Base-by-base conservation (phyloP, 768 basidiomycete species). In the Lyophyllum atratum region DNA sequence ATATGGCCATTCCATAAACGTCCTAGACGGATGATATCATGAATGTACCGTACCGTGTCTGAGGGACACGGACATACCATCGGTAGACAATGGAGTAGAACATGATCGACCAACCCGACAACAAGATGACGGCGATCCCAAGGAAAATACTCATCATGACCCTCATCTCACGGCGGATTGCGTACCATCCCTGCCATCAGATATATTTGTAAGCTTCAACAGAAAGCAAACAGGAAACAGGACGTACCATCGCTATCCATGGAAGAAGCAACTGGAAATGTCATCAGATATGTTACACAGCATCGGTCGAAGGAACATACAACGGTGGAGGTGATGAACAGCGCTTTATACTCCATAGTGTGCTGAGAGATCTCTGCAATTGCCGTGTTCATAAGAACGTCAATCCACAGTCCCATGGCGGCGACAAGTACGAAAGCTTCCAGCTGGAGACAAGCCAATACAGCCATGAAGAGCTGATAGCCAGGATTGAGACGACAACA, bases 341-440 rank as follows among this genome's bases (percentile, higher is more conserved):
- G 49, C 0, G 69, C 82, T 52, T 78, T 61, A 59, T 85, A 85
- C 2, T 77, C 39, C 0, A 28, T 12, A 0, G 73, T 77, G 49
- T 81, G 78, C 2, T 50, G 52, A 0, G 81, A 80, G 9, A 85
- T 74, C 0, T 59, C 29, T 2, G 64, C 68, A 44, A 87, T 77
- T 14, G 75, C 68, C 6, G 82, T 80, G 50, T 78, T 76, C 29
- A 77, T 56, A 25, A 87, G 73, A 49, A 83, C 74, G 63, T 84
- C 80, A 31, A 81, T 68, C 85, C 85, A 87, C 7, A 86, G 76
- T 29, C 76, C 77, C 67, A 80, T 79, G 6, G 78, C 76, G 1
- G 78, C 73, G 5, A 81, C 61, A 19, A 85, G 72, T 45, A 82
- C 73, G 66, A 84, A 86, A 2, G 76, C 72, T 49, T 80, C 80